These are phyloP conservation scores for Sporormia fimetaria DNA, from an alignment of 495 filamentous ascomycete genomes.

Conservation along the genomic window DNA sequence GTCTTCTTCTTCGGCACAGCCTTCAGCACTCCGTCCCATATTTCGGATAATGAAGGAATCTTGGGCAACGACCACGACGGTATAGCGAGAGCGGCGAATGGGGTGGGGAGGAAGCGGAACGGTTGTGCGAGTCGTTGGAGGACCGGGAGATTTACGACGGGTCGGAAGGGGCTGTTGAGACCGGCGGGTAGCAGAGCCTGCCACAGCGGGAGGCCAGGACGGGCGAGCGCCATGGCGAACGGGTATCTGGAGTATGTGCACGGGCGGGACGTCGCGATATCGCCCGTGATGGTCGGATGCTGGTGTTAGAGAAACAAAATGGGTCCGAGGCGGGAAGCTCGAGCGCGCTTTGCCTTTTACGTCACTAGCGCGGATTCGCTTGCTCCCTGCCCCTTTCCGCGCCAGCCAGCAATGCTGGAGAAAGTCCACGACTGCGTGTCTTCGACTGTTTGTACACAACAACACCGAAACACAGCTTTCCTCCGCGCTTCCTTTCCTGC, in stretches of 20 bases:
- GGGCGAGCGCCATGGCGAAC: constrained; percentile 24
- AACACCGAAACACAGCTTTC: constrained; percentile 3
- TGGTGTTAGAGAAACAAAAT: constrained; percentile 13
- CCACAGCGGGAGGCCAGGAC: constrained; percentile 25
- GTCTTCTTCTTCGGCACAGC: constrained; percentile 99
- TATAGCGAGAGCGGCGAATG: constrained; percentile 26
- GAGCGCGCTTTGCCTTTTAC: neutral
- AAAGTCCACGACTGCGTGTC: constrained; percentile 21
- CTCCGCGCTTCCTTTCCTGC: constrained; percentile 1
- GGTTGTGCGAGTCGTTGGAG: constrained; percentile 23
- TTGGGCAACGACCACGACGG: constrained; percentile 42
- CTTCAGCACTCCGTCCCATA: constrained; percentile 86
- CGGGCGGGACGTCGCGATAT: neutral
- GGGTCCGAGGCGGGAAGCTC: neutral
- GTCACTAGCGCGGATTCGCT: constrained; percentile 21
- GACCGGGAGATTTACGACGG: constrained; percentile 21
- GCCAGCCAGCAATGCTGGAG: constrained; percentile 14
- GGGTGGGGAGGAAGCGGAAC: constrained; percentile 12
- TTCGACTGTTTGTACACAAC: constrained; percentile 14
- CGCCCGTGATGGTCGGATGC: neutral
- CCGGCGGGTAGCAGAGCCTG: constrained; percentile 29
- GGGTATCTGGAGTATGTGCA: neutral
- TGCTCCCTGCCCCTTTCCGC: constrained; percentile 26
- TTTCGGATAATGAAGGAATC: constrained; percentile 52
- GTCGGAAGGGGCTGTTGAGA: constrained; percentile 28